A percentile compares a stretch with the other conserved stretches of the same genome.
These are phyloP conservation scores for Blastobotrys peoriensis DNA, from an alignment of 805 yeast genomes.

Conservation along the genomic window DNA sequence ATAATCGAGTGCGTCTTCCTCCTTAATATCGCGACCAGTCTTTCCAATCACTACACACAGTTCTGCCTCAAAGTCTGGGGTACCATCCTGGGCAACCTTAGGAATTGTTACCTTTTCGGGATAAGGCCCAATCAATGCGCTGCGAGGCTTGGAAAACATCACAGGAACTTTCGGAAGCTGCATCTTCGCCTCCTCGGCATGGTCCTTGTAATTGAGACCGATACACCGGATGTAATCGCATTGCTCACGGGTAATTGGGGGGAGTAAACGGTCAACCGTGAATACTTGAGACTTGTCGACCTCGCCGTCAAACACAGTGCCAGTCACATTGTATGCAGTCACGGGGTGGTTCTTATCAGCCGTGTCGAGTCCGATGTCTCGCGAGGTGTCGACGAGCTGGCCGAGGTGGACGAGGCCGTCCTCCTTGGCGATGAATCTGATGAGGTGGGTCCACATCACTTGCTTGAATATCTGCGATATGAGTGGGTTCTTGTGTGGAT, in stretches of 20 bases:
- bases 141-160: conserved; percentile 41
- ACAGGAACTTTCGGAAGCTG: conserved; percentile 42
- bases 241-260: conserved; percentile 9
- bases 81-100: conserved; percentile 23
- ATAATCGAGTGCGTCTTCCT: conserved; percentile 37
- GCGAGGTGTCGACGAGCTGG: conserved; percentile 10
- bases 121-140: conserved; percentile 35
- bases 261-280: conserved; percentile 6
- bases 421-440: conserved; percentile 11
- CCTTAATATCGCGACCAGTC: conserved; percentile 36
- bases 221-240: conserved; percentile 33
- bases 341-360: conserved; percentile 3
- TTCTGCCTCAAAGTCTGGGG: conserved; percentile 46
- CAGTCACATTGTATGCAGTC: conserved; percentile 7
- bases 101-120: conserved; percentile 34
- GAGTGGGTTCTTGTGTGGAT: no score
- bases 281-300: conserved; percentile 1
- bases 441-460: conserved; percentile 8
- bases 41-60: conserved; percentile 46
- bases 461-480: no score
- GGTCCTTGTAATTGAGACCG: conserved; percentile 44
- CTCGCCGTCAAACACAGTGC: conserved; percentile 6
- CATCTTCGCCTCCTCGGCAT: conserved; percentile 33
- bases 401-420: conserved; percentile 8
- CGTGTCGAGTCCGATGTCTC: conserved; percentile 8